Base-by-base conservation (phyloP, 2,329 filamentous ascomycete genomes). In the Chaetomium olivaceum region DNA sequence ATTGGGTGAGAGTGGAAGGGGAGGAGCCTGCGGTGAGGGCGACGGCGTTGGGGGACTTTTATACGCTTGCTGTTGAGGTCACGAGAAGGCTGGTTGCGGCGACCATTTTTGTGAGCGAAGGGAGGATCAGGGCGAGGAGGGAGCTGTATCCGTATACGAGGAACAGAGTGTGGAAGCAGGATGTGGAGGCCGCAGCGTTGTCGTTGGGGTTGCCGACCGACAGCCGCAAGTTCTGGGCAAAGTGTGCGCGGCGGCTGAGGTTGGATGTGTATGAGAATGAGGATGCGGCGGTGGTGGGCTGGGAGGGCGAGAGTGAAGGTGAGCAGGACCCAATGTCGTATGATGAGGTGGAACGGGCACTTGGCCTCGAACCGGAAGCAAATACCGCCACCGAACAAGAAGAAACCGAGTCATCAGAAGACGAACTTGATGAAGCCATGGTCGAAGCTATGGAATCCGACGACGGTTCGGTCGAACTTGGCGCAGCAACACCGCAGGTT, bases 41-140 rank as follows among this genome's bases (percentile, higher is more conserved):
- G 7, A 93, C 91, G 1, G 88, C 91, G 0, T 83, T 96, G n/a
- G 83, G 86, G 5, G 91, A 95, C 71, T 89, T 97, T 54, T 83
- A 93, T 72, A 85, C 85, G 9, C 76, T 97, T 1, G 81, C 85
- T 0, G 75, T 90, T 1, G 90, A 85, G 61, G 70, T 95, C 16
- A 93, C 91, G 0, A 86, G 85, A 65, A 84, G 91, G 14, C 77
- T 97, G 1, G 80, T 95, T 1, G 86, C 91, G 56, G 86, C 90
- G 0, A 81, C 87, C 0, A 78, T 95, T 0, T 90, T 89, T 71
- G 85, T 92, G 65, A 86, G 89, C n/a, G 84, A 86, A 74, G 89
- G 90, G 2, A 83, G 92, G 51, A 77, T 92, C 27, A 83, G 87
- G 61, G 81, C 87, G 4, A 82, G 80, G 69, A 76, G 69, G 9